Evolutionary conservation across 371 early-diverging fungal genomes (phyloP), one percentile per base, ranked within the genome.

Genomic region (Apophysomyces sp.): DNA sequence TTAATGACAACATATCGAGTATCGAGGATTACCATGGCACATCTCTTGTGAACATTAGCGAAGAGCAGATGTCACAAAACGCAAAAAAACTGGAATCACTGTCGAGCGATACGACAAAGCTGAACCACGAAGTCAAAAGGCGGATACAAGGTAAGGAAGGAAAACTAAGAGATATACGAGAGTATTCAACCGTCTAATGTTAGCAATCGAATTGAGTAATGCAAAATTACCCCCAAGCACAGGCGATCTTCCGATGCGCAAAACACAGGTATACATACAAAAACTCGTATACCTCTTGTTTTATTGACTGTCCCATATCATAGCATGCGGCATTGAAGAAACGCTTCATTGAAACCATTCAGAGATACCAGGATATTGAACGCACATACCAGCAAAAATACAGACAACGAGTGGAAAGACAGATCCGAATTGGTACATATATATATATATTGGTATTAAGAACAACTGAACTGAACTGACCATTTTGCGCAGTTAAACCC

Each of bases 401-500:
- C 66, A 89, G 92, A 63, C 88, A 88, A 49, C 81, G 94, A 52
- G 86, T 94, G 82, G 92, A 93, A 70, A 74, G 92, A 68, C 94
- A 95, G 66, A 89, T 88, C 62, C 81, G 87, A 57, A 92, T 95
- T 72, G 95, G 93, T 92, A 69, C n/a, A n/a, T n/a, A n/a, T n/a
- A n/a, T n/a, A n/a, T n/a, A n/a, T n/a, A n/a, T n/a, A n/a, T n/a
- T n/a, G n/a, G n/a, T n/a, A n/a, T n/a, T n/a, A n/a, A n/a, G n/a
- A n/a, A n/a, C n/a, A n/a, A n/a, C n/a, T n/a, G n/a, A n/a, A n/a
- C n/a, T n/a, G n/a, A 12, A 24, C 12, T 29, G 9, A 16, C 18
- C 34, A 36, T 41, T 52, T n/a, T n/a, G 32, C 27, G 36, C 63
- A 88, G 95, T 94, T 26, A 90, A 90, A 57, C 95, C 94, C 24